A percentile compares a stretch with the other conserved stretches of the same genome.
phyloP scores from a whole-genome alignment of 306 rosid species.

The Ceratonia siliqua region DNA sequence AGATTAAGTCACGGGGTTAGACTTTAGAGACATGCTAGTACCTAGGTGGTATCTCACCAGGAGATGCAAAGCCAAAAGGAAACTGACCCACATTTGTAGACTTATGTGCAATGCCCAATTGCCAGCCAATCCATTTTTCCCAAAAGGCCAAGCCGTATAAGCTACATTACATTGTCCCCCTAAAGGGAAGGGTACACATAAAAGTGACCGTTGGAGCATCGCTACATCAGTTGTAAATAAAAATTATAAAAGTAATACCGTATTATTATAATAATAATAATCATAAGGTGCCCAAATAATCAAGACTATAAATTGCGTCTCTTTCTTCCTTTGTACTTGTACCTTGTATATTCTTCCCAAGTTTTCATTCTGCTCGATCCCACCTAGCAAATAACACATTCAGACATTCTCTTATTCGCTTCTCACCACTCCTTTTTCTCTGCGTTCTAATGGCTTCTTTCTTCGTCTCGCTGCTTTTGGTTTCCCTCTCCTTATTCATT shows the following conservation, averaged over 20 bases:
- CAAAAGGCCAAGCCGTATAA: constrained; percentile 13
- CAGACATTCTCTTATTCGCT: not conserved
- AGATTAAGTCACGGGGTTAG: constrained; percentile 8
- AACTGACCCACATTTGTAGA: constrained; percentile 34
- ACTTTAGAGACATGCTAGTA: not conserved
- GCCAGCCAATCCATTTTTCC: constrained; percentile 19
- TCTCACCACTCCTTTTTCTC: not conserved
- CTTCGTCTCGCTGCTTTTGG: not conserved
- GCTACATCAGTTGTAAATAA: not conserved
- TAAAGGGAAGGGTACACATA: not conserved
- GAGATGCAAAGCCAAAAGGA: constrained; percentile 21
- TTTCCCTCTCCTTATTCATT: constrained; percentile 23
- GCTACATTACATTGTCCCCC: constrained; percentile 18
- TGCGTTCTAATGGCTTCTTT: constrained; percentile 37
- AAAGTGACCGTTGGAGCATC: constrained; percentile 63
- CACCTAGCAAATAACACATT: not conserved
- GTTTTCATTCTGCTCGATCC: not conserved
- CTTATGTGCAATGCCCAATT: not conserved
- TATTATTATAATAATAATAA: not conserved
- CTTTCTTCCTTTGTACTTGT: constrained; percentile 1
- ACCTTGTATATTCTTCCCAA: not conserved
- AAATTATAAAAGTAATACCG: not conserved
- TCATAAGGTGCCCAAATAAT: not conserved
- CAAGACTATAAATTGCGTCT: constrained; percentile 30
- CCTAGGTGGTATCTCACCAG: constrained; percentile 13